Percentiles rank a stretch among this genome's conserved stretches.
phyloP scores from a whole-genome alignment of 2,329 filamentous ascomycete species.

The Arthrobotrys conoides region DNA sequence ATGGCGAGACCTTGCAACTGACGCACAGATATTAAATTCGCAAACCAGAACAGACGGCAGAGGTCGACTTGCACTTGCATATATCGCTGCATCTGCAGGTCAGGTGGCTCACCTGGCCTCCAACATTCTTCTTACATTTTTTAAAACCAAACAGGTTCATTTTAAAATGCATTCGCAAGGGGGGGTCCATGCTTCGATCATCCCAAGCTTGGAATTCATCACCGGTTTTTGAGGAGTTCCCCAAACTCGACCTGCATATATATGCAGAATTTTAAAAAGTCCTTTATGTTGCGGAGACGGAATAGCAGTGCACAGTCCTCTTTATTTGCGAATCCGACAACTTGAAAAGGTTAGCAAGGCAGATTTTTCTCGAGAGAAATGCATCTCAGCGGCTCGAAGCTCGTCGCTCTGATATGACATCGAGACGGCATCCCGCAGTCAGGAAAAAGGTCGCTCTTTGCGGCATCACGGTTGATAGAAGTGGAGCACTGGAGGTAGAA shows the following conservation, averaged over 20 bases:
- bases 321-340: neutral
- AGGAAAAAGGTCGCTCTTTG: conserved; percentile 1
- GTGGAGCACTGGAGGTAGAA: neutral
- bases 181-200: conserved; percentile 10
- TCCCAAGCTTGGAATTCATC: conserved; percentile 3
- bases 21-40: conserved; percentile 36
- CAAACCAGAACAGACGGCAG: conserved; percentile 6
- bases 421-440: conserved; percentile 19
- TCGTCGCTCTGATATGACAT: neutral
- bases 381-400: conserved; percentile 2
- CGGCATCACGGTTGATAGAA: neutral
- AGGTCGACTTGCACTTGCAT: conserved; percentile 18
- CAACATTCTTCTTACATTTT: neutral
- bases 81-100: conserved; percentile 32
- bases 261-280: conserved; percentile 20
- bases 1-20: conserved; percentile 1
- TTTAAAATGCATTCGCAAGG: conserved; percentile 18
- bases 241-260: conserved; percentile 15
- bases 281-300: conserved; percentile 12
- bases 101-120: conserved; percentile 19
- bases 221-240: conserved; percentile 12
- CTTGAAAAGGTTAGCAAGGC: conserved; percentile 14
- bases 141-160: conserved; percentile 27
- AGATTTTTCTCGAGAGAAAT: neutral
- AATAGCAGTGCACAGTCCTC: conserved; percentile 25